phyloP scores from a whole-genome alignment of 2,329 filamentous ascomycete species.

The Alternaria arbusti region DNA sequence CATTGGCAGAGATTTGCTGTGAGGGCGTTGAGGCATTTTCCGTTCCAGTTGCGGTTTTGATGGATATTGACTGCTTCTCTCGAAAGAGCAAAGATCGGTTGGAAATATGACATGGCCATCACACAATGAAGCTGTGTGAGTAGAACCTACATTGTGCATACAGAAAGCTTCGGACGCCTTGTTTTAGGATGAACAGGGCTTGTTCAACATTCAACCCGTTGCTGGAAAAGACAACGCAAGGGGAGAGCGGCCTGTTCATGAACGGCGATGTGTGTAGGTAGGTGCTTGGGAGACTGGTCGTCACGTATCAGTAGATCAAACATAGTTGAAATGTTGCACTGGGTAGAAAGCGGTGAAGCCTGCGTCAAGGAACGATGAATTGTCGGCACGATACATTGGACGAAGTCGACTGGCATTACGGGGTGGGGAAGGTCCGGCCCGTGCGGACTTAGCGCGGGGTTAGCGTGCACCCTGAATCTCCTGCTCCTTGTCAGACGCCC shows the following conservation, averaged over 20 bases:
- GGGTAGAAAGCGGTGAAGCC: not conserved
- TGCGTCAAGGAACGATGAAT: not conserved
- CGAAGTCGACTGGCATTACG: not conserved
- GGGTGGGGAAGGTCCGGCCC: slow-evolving; percentile 4
- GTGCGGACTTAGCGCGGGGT: not conserved
- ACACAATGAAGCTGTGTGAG: not conserved
- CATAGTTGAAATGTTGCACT: not conserved
- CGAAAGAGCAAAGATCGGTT: not conserved
- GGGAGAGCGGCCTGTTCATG: not conserved
- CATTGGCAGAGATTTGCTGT: not conserved
- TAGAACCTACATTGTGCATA: not conserved
- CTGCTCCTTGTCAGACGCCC: not conserved
- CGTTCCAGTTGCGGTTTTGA: not conserved
- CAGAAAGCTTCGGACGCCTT: not conserved
- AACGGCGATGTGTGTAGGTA: not conserved
- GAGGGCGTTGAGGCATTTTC: not conserved
- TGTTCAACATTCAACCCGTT: not conserved
- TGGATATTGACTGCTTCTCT: no score
- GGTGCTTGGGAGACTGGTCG: not conserved
- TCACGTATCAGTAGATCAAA: not conserved
- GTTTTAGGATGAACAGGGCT: not conserved
- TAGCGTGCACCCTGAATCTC: slow-evolving; percentile 6
- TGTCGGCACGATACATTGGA: not conserved
- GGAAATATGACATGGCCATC: not conserved
- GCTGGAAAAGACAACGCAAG: not conserved